phyloP scores from a whole-genome alignment of 2,329 filamentous ascomycete genomes.

The Fusarium sororula region DNA sequence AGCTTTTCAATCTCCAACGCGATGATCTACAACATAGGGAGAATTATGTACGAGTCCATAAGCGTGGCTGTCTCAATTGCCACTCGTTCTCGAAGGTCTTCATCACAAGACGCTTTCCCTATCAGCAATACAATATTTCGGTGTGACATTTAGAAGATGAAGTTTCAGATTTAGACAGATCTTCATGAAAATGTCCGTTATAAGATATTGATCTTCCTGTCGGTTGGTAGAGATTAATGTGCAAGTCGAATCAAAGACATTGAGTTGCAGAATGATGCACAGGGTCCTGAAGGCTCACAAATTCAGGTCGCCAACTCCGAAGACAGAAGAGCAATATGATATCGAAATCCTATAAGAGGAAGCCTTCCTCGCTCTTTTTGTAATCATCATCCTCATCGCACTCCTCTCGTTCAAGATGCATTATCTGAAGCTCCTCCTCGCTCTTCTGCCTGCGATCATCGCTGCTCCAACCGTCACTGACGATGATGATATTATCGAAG shows the following conservation, averaged over 20 bases:
- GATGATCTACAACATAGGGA: not conserved
- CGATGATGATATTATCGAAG: slow-evolving; percentile 42
- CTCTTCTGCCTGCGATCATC: slow-evolving; percentile 29
- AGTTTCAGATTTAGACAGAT: slow-evolving; percentile 19
- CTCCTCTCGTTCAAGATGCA: slow-evolving; percentile 25
- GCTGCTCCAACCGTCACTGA: slow-evolving; percentile 5
- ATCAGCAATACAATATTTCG: not conserved
- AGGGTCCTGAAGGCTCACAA: not conserved
- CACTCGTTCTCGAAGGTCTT: not conserved
- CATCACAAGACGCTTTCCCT: not conserved
- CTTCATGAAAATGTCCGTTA: not conserved
- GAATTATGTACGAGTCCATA: not conserved
- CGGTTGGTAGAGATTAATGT: slow-evolving; percentile 22
- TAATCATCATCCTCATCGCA: not conserved
- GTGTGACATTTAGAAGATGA: not conserved
- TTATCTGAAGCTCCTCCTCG: slow-evolving; percentile 28
- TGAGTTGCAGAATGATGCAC: slow-evolving; percentile 17
- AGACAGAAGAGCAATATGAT: not conserved
- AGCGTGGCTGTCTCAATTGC: slow-evolving; percentile 19
- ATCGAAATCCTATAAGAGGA: slow-evolving; percentile 11
- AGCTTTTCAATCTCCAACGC: not conserved
- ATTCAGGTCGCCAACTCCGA: not conserved
- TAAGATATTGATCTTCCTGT: not conserved
- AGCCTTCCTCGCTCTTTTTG: accelerated
- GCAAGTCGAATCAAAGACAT: slow-evolving; percentile 27